Evolutionary conservation across 345 rosid species (phyloP).

Genomic region (Acer saccharum): DNA sequence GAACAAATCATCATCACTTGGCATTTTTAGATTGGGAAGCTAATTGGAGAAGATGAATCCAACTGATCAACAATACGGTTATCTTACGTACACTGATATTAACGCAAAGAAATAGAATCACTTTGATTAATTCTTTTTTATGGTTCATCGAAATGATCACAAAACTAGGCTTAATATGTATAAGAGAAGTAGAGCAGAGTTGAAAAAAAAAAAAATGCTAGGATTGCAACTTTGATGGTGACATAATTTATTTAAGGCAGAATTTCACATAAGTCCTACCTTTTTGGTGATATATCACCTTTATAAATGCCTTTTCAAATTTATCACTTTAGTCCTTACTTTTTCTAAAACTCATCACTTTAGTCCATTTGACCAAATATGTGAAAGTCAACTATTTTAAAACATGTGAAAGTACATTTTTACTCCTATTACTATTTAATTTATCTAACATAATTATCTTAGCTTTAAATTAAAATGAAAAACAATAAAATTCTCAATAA

Average conservation of each 20-base stretch:
- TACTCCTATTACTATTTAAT: too few relatives aligned
- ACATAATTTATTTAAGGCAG: not conserved
- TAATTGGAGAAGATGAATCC: not conserved
- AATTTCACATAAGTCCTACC: too few relatives aligned
- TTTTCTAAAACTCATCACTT: too few relatives aligned
- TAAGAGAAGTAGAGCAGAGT: not conserved
- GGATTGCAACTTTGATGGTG: slow-evolving; percentile 17
- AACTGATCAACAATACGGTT: not conserved
- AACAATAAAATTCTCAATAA: too few relatives aligned
- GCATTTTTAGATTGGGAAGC: slow-evolving; percentile 21
- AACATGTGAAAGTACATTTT: too few relatives aligned
- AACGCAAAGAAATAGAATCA: not conserved
- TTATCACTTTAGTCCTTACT: too few relatives aligned
- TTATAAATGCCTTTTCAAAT: too few relatives aligned
- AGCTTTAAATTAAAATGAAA: too few relatives aligned
- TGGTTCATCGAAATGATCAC: not conserved
- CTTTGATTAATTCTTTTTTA: not conserved
- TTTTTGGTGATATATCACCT: too few relatives aligned
- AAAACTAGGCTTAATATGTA: not conserved
- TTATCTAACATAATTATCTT: too few relatives aligned
- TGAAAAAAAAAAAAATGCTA: not conserved
- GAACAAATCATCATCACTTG: slow-evolving; percentile 21
- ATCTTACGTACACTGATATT: not conserved
- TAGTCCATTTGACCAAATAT: too few relatives aligned
- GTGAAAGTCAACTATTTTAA: too few relatives aligned